Conservation (phyloP, 2,329 filamentous ascomycete genomes). For the Diaporthe eres region DNA sequence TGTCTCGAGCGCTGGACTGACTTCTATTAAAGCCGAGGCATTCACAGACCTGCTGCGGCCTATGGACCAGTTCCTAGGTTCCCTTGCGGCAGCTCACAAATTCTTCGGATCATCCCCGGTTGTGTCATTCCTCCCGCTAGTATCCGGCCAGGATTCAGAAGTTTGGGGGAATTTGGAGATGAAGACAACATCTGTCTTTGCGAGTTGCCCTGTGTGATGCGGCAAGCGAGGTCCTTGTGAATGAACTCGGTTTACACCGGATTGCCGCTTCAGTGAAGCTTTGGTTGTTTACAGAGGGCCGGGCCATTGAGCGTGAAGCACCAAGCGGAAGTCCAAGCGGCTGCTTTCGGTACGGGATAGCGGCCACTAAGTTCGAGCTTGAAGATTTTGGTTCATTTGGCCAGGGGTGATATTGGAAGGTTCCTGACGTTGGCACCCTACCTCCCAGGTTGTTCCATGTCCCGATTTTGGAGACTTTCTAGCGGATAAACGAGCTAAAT, state of each 20-base stretch:
- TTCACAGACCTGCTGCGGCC: constrained; percentile 72
- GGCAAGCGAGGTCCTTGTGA: constrained; percentile 73
- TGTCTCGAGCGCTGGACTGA: constrained; percentile 42
- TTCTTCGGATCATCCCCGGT: constrained; percentile 57
- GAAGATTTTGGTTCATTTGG: neutral
- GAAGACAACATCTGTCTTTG: constrained; percentile 68
- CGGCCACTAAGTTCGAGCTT: neutral
- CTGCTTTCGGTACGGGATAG: neutral
- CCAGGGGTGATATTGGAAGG: neutral
- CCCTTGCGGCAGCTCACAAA: constrained; percentile 73
- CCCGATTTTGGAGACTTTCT: neutral
- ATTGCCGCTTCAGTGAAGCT: neutral
- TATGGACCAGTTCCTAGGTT: constrained; percentile 76
- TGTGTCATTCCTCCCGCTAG: neutral
- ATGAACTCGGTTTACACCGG: constrained; percentile 75
- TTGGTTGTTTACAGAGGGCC: too few relatives aligned
- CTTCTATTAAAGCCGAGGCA: constrained; percentile 55
- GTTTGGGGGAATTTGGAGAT: constrained; percentile 59
- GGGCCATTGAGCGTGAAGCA: neutral
- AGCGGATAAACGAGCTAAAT: neutral
- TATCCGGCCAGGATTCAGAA: constrained; percentile 29
- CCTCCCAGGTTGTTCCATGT: neutral
- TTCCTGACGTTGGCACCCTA: neutral
- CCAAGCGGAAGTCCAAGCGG: neutral
- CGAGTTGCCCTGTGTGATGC: constrained; percentile 69